phyloP scores from a whole-genome alignment of 257 asterid species.

The Oldenlandia corymbosa region DNA sequence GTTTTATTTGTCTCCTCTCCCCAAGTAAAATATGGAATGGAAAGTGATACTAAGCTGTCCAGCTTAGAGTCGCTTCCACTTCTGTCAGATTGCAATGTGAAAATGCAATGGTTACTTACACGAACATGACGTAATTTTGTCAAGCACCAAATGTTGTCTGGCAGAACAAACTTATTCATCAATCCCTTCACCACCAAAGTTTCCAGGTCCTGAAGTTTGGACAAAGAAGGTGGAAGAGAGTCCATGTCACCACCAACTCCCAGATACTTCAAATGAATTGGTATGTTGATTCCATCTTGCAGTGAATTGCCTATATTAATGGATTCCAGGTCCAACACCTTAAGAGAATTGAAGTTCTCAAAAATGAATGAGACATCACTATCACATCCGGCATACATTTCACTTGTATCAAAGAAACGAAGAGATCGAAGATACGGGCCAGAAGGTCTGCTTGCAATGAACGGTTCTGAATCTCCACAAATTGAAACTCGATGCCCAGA shows the following conservation, averaged over 20 bases:
- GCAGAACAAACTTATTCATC: too few relatives aligned
- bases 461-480: too few relatives aligned
- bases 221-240: neutral
- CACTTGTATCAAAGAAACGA: too few relatives aligned
- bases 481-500: neutral
- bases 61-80: neutral
- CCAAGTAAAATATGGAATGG: neutral
- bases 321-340: slow-evolving; percentile 1
- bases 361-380: slow-evolving; percentile 7
- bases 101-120: too few relatives aligned
- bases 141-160: too few relatives aligned
- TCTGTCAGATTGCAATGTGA: too few relatives aligned
- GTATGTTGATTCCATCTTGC: neutral
- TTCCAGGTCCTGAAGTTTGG: neutral
- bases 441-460: too few relatives aligned
- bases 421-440: too few relatives aligned
- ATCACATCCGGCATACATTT: too few relatives aligned
- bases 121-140: too few relatives aligned
- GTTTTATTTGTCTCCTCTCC: neutral
- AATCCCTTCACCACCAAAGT: too few relatives aligned
- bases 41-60: neutral
- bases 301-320: neutral
- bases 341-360: slow-evolving; percentile 1
- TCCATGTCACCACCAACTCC: slow-evolving; percentile 6
- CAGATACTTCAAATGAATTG: neutral